Conservation (phyloP, 1,284 basidiomycete genomes). For the Ustilago lituana region DNA sequence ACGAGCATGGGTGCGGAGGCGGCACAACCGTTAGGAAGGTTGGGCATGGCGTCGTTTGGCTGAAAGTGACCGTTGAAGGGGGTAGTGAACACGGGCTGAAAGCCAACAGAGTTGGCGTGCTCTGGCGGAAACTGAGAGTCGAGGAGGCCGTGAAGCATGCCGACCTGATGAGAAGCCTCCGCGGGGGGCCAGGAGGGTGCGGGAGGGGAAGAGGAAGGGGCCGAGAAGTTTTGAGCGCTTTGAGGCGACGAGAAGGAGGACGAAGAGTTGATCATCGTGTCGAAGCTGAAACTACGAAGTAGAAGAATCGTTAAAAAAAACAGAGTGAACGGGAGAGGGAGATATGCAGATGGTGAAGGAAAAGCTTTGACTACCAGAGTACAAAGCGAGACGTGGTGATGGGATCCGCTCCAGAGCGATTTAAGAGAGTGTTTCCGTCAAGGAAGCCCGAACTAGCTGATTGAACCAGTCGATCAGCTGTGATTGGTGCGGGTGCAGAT, state of each 20-base stretch:
- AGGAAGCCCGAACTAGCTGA: conserved; percentile 5
- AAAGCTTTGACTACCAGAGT: conserved; percentile 35
- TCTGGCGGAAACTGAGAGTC: conserved; percentile 23
- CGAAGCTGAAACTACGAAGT: no score
- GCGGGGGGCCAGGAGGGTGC: conserved; percentile 12
- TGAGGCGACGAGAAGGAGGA: conserved; percentile 24
- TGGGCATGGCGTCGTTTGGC: conserved; percentile 1
- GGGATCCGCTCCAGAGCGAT: conserved; percentile 30
- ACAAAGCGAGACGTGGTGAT: conserved; percentile 5
- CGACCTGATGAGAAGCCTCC: conserved; percentile 13
- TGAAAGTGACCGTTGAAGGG: conserved; percentile 14
- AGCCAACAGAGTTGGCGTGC: conserved; percentile 10
- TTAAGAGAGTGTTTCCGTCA: neutral
- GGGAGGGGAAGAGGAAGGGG: conserved; percentile 27
- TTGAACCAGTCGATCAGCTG: conserved; percentile 36
- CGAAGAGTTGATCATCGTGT: conserved; percentile 30
- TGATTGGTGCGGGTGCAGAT: neutral
- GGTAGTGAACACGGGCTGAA: conserved; percentile 21
- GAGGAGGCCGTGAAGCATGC: conserved; percentile 12
- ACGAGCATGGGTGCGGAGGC: conserved; percentile 10
- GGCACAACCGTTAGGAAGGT: neutral
- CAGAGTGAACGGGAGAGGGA: neutral
- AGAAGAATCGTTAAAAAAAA: neutral
- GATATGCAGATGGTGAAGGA: neutral
- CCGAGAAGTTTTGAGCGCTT: conserved; percentile 14